Conservation (phyloP, 2,329 filamentous ascomycete species). For the Corinectria fuckeliana region DNA sequence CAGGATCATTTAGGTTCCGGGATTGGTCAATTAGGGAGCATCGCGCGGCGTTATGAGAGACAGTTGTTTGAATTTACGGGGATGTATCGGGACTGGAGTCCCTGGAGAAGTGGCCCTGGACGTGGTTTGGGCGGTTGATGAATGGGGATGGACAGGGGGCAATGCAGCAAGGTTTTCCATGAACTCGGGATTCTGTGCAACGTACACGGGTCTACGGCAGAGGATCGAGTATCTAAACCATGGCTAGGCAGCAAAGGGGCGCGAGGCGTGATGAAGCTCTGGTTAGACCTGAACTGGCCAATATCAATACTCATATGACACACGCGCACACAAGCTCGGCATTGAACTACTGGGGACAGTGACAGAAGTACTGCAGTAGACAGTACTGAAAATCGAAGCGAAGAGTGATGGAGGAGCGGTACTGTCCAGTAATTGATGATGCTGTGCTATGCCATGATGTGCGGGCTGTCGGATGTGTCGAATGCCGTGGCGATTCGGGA, state of each 20-base stretch:
- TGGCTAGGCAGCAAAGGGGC: too few relatives aligned
- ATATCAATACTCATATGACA: too few relatives aligned
- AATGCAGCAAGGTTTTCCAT: background rate
- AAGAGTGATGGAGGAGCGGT: too few relatives aligned
- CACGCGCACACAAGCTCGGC: too few relatives aligned
- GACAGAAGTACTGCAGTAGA: too few relatives aligned
- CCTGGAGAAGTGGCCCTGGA: background rate
- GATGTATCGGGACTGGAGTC: conserved; percentile 3
- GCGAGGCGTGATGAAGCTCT: too few relatives aligned
- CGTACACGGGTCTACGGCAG: background rate
- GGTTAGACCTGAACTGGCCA: too few relatives aligned
- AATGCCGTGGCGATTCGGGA: conserved; percentile 1
- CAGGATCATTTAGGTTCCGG: conserved; percentile 13
- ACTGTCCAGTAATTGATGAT: too few relatives aligned
- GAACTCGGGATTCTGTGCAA: background rate
- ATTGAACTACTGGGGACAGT: too few relatives aligned
- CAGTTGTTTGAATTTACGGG: conserved; percentile 12
- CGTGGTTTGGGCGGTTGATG: background rate
- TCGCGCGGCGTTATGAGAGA: conserved; percentile 35
- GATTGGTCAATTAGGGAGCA: conserved; percentile 27
- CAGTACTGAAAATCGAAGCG: too few relatives aligned
- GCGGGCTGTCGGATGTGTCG: conserved; percentile 1
- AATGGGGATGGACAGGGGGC: background rate
- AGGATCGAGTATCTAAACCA: background rate
- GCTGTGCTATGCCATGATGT: too few relatives aligned